These are phyloP conservation scores for Solanum phureja DNA, from an alignment of 257 asterid species.

Conservation along the genomic window DNA sequence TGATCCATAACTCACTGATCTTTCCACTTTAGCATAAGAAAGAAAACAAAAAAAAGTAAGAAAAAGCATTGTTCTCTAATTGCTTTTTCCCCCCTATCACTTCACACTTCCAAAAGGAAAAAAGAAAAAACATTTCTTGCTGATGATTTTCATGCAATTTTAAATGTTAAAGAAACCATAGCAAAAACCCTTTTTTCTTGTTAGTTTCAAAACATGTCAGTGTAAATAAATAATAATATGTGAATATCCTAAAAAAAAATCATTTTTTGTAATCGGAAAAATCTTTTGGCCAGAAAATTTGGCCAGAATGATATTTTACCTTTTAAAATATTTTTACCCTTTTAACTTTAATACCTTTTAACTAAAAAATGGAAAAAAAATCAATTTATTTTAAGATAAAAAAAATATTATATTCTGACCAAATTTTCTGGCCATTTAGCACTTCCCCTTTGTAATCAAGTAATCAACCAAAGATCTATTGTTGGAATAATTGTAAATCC, in stretches of 20 bases:
- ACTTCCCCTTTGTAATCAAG: conserved; percentile 5
- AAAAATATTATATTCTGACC: too few relatives aligned
- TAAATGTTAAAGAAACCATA: conserved; percentile 6
- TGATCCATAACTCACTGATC: conserved; percentile 1
- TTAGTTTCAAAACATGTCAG: conserved; percentile 27
- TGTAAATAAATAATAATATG: conserved; percentile 11
- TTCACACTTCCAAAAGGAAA: conserved; percentile 1
- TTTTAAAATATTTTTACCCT: too few relatives aligned
- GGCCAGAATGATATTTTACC: too few relatives aligned
- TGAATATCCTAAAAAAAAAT: not conserved
- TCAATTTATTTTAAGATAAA: too few relatives aligned
- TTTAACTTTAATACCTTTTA: too few relatives aligned
- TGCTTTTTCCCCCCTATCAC: conserved; percentile 19
- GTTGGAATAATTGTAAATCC: conserved; percentile 56
- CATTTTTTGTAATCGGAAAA: not conserved
- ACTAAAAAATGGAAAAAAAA: too few relatives aligned
- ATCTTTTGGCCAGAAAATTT: too few relatives aligned
- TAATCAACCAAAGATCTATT: conserved; percentile 31
- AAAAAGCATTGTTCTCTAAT: conserved; percentile 25
- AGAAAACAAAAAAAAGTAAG: conserved; percentile 1
- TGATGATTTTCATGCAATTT: conserved; percentile 57
- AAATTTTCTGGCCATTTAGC: too few relatives aligned
- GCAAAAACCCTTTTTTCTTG: conserved; percentile 20
- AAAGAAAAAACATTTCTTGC: conserved; percentile 8
- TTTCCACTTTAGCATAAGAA: conserved; percentile 11